These are phyloP conservation scores for Apiotrichum siamense DNA, from an alignment of 1,284 basidiomycete species.

Conservation along the genomic window DNA sequence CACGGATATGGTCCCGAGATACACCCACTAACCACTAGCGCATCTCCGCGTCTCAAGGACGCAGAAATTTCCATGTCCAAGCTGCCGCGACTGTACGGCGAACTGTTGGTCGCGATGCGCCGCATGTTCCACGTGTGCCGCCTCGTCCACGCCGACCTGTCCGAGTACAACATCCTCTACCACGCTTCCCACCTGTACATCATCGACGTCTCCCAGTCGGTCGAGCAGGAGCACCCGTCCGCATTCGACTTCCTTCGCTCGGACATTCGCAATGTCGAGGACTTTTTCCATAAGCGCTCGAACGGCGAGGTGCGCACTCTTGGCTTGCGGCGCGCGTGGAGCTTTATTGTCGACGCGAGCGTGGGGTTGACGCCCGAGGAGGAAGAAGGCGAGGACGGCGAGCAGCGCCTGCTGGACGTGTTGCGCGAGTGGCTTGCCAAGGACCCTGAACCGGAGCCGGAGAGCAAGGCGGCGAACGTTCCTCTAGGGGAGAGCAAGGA, in stretches of 20 bases:
- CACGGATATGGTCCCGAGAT: background rate
- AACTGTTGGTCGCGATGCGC: constrained; percentile 73
- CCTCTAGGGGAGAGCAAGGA: constrained; percentile 8
- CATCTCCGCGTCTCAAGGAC: constrained; percentile 85
- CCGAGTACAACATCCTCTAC: constrained; percentile 92
- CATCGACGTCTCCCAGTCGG: constrained; percentile 97
- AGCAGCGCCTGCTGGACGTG: constrained; percentile 39
- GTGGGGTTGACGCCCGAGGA: constrained; percentile 23
- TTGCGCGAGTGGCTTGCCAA: constrained; percentile 54
- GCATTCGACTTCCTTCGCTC: constrained; percentile 93
- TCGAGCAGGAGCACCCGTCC: constrained; percentile 95
- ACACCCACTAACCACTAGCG: constrained; percentile 52
- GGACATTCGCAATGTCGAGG: constrained; percentile 88
- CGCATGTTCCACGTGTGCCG: constrained; percentile 84
- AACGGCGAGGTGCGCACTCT: constrained; percentile 58
- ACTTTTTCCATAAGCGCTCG: constrained; percentile 77
- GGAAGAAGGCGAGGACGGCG: constrained; percentile 42
- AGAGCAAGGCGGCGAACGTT: too few species aligned
- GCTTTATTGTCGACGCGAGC: constrained; percentile 68
- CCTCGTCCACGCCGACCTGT: constrained; percentile 95
- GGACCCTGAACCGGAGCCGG: constrained; percentile 25
- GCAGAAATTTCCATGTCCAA: constrained; percentile 54
- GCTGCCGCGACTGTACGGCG: constrained; percentile 62
- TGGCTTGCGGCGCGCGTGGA: constrained; percentile 77
- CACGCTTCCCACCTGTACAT: constrained; percentile 70